phyloP scores from a whole-genome alignment of 441 rosid genomes.

The Rhodomyrtus psidioides region DNA sequence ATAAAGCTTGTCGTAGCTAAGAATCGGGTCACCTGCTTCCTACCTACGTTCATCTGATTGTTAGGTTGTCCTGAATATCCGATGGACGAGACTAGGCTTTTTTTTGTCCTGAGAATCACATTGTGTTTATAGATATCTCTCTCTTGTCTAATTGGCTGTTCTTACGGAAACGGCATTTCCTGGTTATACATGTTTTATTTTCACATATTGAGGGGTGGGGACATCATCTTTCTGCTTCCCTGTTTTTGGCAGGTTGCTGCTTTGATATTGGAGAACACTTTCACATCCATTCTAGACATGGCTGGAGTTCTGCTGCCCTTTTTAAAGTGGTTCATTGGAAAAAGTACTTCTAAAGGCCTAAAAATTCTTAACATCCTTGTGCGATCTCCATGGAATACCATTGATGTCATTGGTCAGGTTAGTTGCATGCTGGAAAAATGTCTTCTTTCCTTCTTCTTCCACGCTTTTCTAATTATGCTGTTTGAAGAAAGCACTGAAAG shows the following conservation, averaged over 20 bases:
- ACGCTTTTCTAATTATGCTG: not conserved
- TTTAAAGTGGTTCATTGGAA: slow-evolving; percentile 92
- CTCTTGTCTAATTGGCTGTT: not conserved
- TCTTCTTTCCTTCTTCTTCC: not conserved
- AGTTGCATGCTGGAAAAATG: slow-evolving; percentile 10
- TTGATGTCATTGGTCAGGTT: slow-evolving; percentile 80
- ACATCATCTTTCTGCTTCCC: not conserved
- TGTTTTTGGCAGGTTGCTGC: slow-evolving; percentile 47
- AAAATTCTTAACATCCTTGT: slow-evolving; percentile 79
- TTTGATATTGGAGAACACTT: slow-evolving; percentile 84
- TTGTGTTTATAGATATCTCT: not conserved
- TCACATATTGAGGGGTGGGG: not conserved
- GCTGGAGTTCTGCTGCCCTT: slow-evolving; percentile 91
- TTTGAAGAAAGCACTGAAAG: not conserved
- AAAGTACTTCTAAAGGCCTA: slow-evolving; percentile 65
- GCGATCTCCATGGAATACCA: slow-evolving; percentile 95
- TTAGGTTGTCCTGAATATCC: not conserved
- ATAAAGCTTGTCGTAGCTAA: not conserved
- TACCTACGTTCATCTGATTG: not conserved
- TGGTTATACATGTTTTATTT: not conserved
- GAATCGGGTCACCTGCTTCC: not conserved
- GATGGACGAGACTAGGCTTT: not conserved
- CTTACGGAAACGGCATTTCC: not conserved
- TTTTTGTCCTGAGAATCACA: not conserved
- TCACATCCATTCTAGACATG: slow-evolving; percentile 97